Base-by-base conservation (phyloP, 208 protist genomes). In the Trypanosoma boissoni region DNA sequence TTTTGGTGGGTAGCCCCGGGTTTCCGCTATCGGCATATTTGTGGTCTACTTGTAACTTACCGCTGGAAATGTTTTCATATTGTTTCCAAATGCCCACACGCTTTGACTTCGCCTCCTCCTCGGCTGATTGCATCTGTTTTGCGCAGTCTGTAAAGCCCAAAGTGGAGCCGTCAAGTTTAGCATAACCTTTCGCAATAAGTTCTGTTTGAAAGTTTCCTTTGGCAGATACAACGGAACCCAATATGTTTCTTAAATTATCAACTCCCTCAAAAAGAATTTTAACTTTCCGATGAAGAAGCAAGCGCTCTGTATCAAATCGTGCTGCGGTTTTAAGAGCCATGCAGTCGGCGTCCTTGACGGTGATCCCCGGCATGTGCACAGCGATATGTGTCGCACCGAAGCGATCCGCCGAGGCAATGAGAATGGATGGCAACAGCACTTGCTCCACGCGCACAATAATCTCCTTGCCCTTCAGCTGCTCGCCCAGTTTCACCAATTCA, bases 191-290 rank as follows among this genome's bases (percentile, higher is more conserved):
- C 21, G 72, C 73, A 5, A 96, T 78, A 1, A 96, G 79, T 64
- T 94, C 88, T 57, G 81, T 77, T 62, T 94, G 88, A 57, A 96
- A 96, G 28, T 56, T 75, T 43, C 85, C 85, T 58, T 93, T 90
- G 2, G 72, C 46, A 27, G 84, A 91, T 49, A 92, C 64, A 46
- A 96, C 71, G 16, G 88, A 94, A 28, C 78, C 81, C 42, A 91
- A 73, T 39, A 91, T 64, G 58, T 92, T 91, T 45, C 80, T 78
- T 67, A 81, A 89, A 49, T 51, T 61, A 72, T 94, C 85, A 1
- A 83, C 43, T 21, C 86, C 88, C 42, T 93, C 86, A 64, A 92
- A 82, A 39, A 58, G 68, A 21, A 93, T 66, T 18, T 75, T 86
- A 6, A 96, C 84, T 44, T 84, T 90, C 48, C 88, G 84, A 67